Evolutionary conservation across 192 early-diverging fungal genomes (phyloP), one percentile per base, ranked within the genome.

Genomic region (Backusella psychrophila): DNA sequence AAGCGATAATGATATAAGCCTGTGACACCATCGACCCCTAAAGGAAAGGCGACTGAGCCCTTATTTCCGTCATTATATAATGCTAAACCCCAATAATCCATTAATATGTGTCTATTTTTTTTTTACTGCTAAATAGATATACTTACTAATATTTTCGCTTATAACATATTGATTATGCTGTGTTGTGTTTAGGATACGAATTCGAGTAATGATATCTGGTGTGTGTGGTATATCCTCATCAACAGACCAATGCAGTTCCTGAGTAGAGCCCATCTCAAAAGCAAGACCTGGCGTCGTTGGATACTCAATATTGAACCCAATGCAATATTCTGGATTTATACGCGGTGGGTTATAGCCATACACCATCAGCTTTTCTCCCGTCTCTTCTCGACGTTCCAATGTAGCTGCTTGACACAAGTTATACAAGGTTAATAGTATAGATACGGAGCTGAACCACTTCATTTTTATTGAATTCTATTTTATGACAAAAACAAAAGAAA

Each of bases 331-430:
- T 14, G 80, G 80, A 26, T 81, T 81, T 6, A 77, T 46, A 66
- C 80, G 80, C 34, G 80, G 80, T 72, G 80, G 80, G 23, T 81
- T 81, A 44, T 81, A 78, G 41, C 80, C 80, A 34, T 66, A 81
- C 35, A 66, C 42, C 72, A 78, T 74, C 56, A 81, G 72, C 23
- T 73, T 77, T 31, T 81, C 80, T 39, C 78, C 78, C 0, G 35
- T 17, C 63, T 79, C 78, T 41, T 73, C 78, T 33, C 78, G 66
- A 4, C 14, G 66, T 5, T 66, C n/a, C 31, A 67, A 0, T 19
- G 9, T 66, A 21, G 74, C 41, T 15, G 74, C 59, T 1, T 33
- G 12, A 0, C 56, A 63, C 12, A 63, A 7, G n/a, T 29, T 63
- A 12, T 29, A 29, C 26, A 63, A 12, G 4, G 23, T 12, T 29